phyloP scores from a whole-genome alignment of 164 flowering plant species.

The Tetrastigma voinierianum region DNA sequence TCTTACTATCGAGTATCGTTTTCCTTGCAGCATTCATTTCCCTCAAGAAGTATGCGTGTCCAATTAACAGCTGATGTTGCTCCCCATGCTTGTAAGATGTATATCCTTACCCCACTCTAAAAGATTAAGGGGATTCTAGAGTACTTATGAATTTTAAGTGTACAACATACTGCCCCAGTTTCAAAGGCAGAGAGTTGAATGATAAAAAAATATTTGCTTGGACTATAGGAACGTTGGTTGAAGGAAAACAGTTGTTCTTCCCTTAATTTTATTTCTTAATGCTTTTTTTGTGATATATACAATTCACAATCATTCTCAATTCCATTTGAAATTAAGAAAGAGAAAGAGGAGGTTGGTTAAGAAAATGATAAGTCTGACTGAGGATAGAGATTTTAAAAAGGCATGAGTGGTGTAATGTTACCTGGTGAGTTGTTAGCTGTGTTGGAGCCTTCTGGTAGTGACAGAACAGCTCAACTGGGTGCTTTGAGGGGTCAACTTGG shows the following conservation, averaged over 20 bases:
- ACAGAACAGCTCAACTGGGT: too few relatives aligned
- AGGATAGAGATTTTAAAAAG: too few relatives aligned
- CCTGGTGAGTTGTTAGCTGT: too few relatives aligned
- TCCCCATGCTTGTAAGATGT: slow-evolving; percentile 52
- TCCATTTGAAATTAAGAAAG: too few relatives aligned
- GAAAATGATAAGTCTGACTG: too few relatives aligned
- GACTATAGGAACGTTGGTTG: background rate
- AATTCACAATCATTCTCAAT: too few relatives aligned
- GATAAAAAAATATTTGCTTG: background rate
- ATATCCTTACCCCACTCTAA: slow-evolving; percentile 27
- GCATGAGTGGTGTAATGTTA: too few relatives aligned
- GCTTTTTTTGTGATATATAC: too few relatives aligned
- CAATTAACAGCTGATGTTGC: slow-evolving; percentile 34
- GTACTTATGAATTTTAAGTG: background rate
- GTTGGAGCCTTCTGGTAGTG: too few relatives aligned
- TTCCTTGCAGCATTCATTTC: slow-evolving; percentile 35
- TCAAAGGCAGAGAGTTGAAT: background rate
- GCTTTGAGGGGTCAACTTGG: too few relatives aligned
- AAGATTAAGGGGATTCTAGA: background rate
- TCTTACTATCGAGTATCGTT: background rate
- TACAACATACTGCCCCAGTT: background rate
- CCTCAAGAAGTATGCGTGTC: slow-evolving; percentile 22
- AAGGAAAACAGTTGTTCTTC: background rate
- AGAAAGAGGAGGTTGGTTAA: too few relatives aligned
- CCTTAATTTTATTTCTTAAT: too few relatives aligned